Conservation (phyloP, 73 alveolate genomes). For the Uronychia binucleata region DNA sequence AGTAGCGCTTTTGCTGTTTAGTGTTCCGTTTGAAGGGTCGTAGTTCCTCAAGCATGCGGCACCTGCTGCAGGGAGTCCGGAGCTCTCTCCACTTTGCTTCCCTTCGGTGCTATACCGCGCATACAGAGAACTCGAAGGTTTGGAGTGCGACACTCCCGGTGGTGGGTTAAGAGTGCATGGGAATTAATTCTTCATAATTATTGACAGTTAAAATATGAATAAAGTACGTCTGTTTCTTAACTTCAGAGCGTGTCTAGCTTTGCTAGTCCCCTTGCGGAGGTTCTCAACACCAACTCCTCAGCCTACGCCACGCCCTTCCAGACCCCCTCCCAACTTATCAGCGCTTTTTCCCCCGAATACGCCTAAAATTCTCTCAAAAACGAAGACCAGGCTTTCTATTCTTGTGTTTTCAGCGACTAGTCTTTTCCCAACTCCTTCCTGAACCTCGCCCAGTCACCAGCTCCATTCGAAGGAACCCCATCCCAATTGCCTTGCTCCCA, state of each 20-base stretch:
- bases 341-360: background rate
- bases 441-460: background rate
- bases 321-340: background rate
- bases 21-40: background rate
- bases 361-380: background rate
- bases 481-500: background rate
- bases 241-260: background rate
- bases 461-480: background rate
- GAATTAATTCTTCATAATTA: background rate
- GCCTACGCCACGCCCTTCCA: background rate
- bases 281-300: background rate
- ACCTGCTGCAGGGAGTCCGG: background rate
- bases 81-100: background rate
- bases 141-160: no score
- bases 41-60: background rate
- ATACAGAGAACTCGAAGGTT: background rate
- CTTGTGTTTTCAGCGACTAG: background rate
- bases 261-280: background rate
- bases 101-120: background rate
- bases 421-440: background rate
- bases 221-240: background rate
- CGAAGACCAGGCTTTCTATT: background rate
- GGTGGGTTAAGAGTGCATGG: no score
- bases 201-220: background rate
- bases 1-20: background rate